Evolutionary conservation across 169 alveolate genomes (phyloP).

Genomic region (Babesia bigemina): DNA sequence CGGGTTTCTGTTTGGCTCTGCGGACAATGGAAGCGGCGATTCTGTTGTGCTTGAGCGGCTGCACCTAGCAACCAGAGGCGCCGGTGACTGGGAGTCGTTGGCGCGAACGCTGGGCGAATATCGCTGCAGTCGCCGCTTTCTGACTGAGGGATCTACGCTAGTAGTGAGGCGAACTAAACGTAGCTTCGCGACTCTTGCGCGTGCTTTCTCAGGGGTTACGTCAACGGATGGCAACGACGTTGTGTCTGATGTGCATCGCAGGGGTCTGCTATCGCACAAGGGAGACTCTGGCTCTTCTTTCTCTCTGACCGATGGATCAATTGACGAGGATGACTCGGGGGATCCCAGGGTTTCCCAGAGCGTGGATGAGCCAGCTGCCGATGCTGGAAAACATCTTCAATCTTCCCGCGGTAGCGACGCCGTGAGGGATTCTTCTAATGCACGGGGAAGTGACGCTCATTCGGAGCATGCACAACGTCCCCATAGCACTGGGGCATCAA

Average conservation of each 20-base stretch:
- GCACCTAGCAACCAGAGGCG: conserved; percentile 43
- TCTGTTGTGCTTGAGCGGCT: not conserved
- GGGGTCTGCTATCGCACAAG: too few relatives aligned
- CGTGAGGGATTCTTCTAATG: not conserved
- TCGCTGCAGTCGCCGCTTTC: conserved; percentile 20
- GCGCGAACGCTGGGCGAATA: conserved; percentile 19
- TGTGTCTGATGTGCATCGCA: not conserved
- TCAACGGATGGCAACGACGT: not conserved
- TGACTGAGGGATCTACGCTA: conserved; percentile 26
- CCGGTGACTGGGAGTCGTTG: conserved; percentile 18
- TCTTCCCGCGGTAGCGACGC: not conserved
- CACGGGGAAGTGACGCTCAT: too few relatives aligned
- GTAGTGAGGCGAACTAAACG: not conserved
- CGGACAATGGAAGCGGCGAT: not conserved
- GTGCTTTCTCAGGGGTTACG: not conserved
- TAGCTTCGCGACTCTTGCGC: not conserved
- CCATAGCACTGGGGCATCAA: too few relatives aligned
- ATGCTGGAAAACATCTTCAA: not conserved
- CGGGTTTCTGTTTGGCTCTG: conserved; percentile 8
- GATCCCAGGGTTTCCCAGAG: not conserved
- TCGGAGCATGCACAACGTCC: too few relatives aligned
- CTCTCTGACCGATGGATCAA: not conserved
- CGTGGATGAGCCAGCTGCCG: not conserved
- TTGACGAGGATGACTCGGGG: too few relatives aligned
- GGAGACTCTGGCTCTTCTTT: too few relatives aligned